Evolutionary conservation across 495 filamentous ascomycete species (phyloP), one percentile per base, ranked within the genome.

Genomic region (Amphirosellinia nigrospora): DNA sequence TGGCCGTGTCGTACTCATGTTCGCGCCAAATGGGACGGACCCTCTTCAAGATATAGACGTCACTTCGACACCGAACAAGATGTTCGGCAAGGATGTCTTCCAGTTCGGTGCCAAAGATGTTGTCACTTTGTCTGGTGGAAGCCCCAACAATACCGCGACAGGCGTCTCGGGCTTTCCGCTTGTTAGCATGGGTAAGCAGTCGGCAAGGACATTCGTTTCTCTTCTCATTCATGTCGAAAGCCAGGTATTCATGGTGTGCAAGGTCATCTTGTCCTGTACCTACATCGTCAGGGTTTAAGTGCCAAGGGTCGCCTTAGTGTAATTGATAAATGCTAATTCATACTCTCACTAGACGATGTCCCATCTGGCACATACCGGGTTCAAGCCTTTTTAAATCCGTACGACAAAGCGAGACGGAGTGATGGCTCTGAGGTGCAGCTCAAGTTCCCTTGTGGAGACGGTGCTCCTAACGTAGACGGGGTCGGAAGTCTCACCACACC

Each of bases 21-120:
- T 70, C 39, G 68, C 68, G 13, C 68, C 68, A 2, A 70, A 64
- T 58, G 68, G 68, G 4, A 70, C 68, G 19, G 68, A 70, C 23
- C 68, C 68, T 8, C 68, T 70, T 7, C 59, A 64, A 10, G 68
- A 70, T 21, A 70, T 60, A 3, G 68, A 70, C 6, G 68, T 70
- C 60, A 70, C 68, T 16, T 56, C 68, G 36, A 64, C 68, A 9
- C 68, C 68, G 28, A 70, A 70, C 13, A 70, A 70, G 68, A 70
- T 70, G 68, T 70, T 64, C 39, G 68, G 68, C n/a, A 64, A 30
- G 68, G 58, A 70, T 23, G 68, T 70, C 68, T 70, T 70, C 39
- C 58, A 48, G 7, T 70, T 70, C 36, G 28, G 68, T 36, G 60
- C 50, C 11, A 38, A 30, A 10, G 68, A 70, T 28, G n/a, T 36